These are phyloP conservation scores for Colletotrichum karsti DNA, from an alignment of 2,329 filamentous ascomycete species.

Conservation along the genomic window DNA sequence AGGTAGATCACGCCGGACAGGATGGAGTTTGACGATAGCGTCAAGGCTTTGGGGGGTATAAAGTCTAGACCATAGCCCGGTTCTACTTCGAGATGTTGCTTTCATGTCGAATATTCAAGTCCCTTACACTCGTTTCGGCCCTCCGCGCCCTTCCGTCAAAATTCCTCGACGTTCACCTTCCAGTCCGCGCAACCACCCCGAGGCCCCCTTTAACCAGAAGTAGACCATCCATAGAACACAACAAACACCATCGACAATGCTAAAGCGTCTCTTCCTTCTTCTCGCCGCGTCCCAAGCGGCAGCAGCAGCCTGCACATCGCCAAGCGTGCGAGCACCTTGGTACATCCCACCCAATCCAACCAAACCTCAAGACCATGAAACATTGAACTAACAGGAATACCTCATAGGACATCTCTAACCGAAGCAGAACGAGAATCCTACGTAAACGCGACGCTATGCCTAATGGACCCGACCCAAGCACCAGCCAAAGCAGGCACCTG, in stretches of 20 bases:
- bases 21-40: neutral
- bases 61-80: no score
- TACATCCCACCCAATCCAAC: no score
- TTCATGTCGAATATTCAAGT: no score
- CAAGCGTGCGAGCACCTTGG: neutral
- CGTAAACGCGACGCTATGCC: neutral
- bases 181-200: no score
- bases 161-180: no score
- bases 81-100: no score
- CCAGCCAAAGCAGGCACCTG: neutral
- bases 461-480: neutral
- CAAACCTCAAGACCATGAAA: rapidly evolving
- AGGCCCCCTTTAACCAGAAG: no score
- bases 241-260: neutral
- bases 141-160: no score
- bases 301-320: neutral
- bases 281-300: neutral
- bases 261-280: no score
- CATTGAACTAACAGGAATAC: neutral
- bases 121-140: no score
- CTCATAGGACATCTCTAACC: neutral
- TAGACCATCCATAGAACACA: neutral
- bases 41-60: no score
- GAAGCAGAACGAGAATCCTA: neutral
- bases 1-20: neutral